Conservation (phyloP, 2,329 filamentous ascomycete genomes). For the Venturia nashicola region DNA sequence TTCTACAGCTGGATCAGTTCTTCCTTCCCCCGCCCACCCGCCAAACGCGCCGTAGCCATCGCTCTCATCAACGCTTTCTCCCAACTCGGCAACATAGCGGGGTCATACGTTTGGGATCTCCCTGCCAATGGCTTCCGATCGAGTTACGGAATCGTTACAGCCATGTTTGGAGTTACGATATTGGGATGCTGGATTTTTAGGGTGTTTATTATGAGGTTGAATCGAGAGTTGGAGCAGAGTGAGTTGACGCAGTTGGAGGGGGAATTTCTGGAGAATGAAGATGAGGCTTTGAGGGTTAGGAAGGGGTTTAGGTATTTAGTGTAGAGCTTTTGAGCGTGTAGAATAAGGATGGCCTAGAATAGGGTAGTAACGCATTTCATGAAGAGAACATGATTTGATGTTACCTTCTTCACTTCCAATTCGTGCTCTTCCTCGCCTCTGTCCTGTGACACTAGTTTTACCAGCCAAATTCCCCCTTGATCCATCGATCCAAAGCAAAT, state of each 20-base stretch:
- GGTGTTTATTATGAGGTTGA: slow-evolving; percentile 15
- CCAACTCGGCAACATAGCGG: slow-evolving; percentile 47
- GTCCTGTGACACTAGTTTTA: no score
- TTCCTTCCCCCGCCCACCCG: slow-evolving; percentile 60
- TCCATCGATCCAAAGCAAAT: no score
- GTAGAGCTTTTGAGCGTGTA: slow-evolving; percentile 9
- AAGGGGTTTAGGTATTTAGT: slow-evolving; percentile 23
- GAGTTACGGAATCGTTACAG: slow-evolving; percentile 52
- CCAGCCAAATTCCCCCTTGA: no score
- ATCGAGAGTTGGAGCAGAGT: neutral
- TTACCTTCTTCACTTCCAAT: no score
- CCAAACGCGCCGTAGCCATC: slow-evolving; percentile 60
- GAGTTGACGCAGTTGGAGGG: slow-evolving; percentile 15
- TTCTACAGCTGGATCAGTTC: slow-evolving; percentile 64
- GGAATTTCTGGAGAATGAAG: slow-evolving; percentile 18
- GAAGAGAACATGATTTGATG: no score
- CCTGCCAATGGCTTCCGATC: slow-evolving; percentile 48
- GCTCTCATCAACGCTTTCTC: slow-evolving; percentile 58
- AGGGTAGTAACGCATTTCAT: no score
- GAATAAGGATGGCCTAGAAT: no score
- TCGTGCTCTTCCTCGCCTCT: no score
- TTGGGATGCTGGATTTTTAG: slow-evolving; percentile 31
- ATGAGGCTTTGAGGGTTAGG: slow-evolving; percentile 18
- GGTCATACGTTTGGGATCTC: slow-evolving; percentile 51
- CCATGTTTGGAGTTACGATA: slow-evolving; percentile 48